Percentiles rank a stretch among this genome's conserved stretches.
phyloP scores from a whole-genome alignment of 768 basidiomycete genomes.

The Collybia nuda region DNA sequence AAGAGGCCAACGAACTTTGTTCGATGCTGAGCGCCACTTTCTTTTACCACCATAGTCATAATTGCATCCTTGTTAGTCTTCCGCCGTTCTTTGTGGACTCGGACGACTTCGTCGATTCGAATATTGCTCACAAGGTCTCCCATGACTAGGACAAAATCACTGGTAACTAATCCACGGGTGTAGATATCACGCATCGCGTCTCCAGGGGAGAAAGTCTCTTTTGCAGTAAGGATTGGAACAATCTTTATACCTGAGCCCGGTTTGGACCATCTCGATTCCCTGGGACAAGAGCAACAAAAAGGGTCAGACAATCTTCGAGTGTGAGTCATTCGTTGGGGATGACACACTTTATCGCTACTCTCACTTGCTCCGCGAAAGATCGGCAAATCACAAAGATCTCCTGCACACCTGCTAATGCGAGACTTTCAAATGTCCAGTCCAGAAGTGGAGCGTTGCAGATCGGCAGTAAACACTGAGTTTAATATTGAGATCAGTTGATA shows the following conservation, averaged over 20 bases:
- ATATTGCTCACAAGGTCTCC: constrained; percentile 94
- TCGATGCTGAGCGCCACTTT: constrained; percentile 68
- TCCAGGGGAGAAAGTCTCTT: constrained; percentile 84
- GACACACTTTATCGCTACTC: constrained; percentile 78
- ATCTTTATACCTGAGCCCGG: constrained; percentile 80
- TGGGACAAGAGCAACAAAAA: constrained; percentile 26
- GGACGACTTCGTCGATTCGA: constrained; percentile 85
- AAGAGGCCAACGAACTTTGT: constrained; percentile 54
- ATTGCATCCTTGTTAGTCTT: constrained; percentile 89
- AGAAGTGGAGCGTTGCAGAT: constrained; percentile 92
- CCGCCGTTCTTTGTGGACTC: constrained; percentile 84
- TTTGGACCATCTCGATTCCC: constrained; percentile 84
- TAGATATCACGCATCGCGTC: constrained; percentile 95
- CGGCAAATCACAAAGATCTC: constrained; percentile 95
- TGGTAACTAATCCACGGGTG: constrained; percentile 84
- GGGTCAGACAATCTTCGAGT: constrained; percentile 11
- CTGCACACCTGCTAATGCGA: constrained; percentile 92
- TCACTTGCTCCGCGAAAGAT: constrained; percentile 85
- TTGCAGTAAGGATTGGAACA: constrained; percentile 81
- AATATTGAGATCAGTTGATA: constrained; percentile 9
- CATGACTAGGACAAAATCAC: constrained; percentile 88
- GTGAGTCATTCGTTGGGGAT: neutral
- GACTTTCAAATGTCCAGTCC: constrained; percentile 95
- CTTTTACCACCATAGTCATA: constrained; percentile 94
- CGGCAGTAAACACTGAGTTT: constrained; percentile 79